Conservation (phyloP, 306 rosid genomes). For the Lathyrus aphaca region DNA sequence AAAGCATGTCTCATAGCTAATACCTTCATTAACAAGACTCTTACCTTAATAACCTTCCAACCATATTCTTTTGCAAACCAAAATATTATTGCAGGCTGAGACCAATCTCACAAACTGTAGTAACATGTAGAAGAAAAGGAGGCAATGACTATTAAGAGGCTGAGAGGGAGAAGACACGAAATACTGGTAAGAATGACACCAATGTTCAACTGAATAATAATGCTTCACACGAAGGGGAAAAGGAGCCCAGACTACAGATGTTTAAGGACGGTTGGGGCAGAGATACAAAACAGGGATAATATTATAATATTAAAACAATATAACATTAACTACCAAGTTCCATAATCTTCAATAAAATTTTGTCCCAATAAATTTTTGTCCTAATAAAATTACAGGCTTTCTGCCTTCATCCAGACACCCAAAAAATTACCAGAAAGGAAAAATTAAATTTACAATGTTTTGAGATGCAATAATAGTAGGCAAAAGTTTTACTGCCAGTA, state of each 20-base stretch:
- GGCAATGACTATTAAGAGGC: no score
- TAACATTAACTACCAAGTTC: constrained; percentile 41
- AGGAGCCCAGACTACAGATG: background rate
- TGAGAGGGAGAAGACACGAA: no score
- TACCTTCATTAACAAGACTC: no score
- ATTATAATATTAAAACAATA: constrained; percentile 29
- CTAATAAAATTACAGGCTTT: constrained; percentile 59
- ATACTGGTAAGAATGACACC: background rate
- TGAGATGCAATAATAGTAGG: constrained; percentile 48
- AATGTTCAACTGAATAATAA: background rate
- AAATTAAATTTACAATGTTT: constrained; percentile 50
- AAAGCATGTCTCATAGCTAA: no score
- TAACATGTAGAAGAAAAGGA: no score
- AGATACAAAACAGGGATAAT: background rate
- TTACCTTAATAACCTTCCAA: no score
- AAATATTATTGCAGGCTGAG: no score
- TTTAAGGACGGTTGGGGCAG: background rate
- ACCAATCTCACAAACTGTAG: no score
- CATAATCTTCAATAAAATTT: constrained; percentile 45
- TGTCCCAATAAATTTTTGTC: constrained; percentile 50
- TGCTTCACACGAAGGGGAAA: no score
- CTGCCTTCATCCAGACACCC: constrained; percentile 54
- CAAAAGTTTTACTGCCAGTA: constrained; percentile 51
- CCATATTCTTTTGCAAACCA: no score
- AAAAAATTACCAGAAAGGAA: constrained; percentile 41